Evolutionary conservation across 768 basidiomycete genomes (phyloP).

Genomic region (Phaeolepiota aurea): DNA sequence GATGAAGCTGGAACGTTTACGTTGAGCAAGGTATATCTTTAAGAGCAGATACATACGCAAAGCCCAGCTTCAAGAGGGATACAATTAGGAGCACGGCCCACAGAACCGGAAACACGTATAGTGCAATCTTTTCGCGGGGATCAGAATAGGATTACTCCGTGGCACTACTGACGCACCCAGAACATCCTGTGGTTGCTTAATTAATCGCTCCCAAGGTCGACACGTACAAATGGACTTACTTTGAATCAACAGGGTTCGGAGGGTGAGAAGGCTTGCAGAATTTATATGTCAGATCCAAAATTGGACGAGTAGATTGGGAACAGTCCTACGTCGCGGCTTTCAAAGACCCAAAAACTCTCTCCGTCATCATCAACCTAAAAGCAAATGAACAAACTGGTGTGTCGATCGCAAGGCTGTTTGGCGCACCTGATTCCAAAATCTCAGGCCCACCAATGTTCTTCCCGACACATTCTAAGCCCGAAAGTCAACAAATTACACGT

Average conservation of each 20-base stretch:
- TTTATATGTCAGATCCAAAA: constrained; percentile 4
- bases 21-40: too few species aligned
- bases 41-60: constrained; percentile 85
- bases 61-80: constrained; percentile 80
- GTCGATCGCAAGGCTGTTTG: neutral
- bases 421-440: constrained; percentile 93
- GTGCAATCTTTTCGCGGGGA: constrained; percentile 60
- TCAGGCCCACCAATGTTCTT: constrained; percentile 83
- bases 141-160: neutral
- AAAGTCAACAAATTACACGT: constrained; percentile 1
- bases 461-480: constrained; percentile 79
- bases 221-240: constrained; percentile 32
- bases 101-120: constrained; percentile 82
- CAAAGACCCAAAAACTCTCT: constrained; percentile 95
- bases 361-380: constrained; percentile 90
- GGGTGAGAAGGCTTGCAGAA: constrained; percentile 69
- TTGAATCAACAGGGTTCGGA: constrained; percentile 82
- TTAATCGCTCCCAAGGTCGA: neutral
- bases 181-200: constrained; percentile 61
- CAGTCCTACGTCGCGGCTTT: constrained; percentile 80
- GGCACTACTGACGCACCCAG: constrained; percentile 49
- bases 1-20: constrained; percentile 79
- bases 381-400: neutral
- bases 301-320: neutral
- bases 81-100: constrained; percentile 87